These are phyloP conservation scores for Diaporthe sp. DNA, from an alignment of 2,329 filamentous ascomycete species.

Conservation along the genomic window DNA sequence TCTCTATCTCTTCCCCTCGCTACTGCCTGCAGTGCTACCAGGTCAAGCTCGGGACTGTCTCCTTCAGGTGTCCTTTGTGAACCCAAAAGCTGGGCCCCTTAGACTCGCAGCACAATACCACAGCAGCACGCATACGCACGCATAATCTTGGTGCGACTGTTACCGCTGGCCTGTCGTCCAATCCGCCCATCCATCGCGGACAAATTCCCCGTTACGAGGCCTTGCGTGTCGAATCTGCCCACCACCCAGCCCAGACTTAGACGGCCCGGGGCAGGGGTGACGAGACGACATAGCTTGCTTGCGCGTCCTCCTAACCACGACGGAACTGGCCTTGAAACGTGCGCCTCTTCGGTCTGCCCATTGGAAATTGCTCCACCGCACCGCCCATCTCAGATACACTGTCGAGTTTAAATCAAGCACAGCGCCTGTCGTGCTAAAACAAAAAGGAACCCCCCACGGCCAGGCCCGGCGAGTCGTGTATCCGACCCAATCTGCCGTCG, in stretches of 20 bases:
- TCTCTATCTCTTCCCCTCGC: background rate
- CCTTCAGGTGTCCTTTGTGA: background rate
- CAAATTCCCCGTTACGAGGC: background rate
- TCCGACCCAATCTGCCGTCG: background rate
- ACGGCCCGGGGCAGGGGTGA: conserved; percentile 16
- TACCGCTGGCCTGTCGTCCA: background rate
- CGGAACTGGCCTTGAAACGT: conserved; percentile 17
- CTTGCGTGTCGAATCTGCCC: conserved; percentile 9
- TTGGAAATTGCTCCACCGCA: background rate
- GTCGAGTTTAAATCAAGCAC: background rate
- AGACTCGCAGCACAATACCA: background rate
- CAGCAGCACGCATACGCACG: background rate
- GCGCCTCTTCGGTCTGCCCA: background rate
- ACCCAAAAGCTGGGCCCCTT: background rate
- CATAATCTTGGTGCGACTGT: background rate
- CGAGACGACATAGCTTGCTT: conserved; percentile 23
- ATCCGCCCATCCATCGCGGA: background rate
- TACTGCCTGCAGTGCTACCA: background rate
- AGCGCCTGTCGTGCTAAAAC: background rate
- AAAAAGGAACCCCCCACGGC: background rate
- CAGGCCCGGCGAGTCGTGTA: conserved; percentile 9
- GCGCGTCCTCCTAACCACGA: conserved; percentile 27
- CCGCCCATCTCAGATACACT: background rate
- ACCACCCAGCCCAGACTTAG: background rate
- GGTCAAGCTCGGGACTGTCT: background rate